These are phyloP conservation scores for Drosera spatulata DNA, from an alignment of 179 eudicot genomes.

Conservation along the genomic window DNA sequence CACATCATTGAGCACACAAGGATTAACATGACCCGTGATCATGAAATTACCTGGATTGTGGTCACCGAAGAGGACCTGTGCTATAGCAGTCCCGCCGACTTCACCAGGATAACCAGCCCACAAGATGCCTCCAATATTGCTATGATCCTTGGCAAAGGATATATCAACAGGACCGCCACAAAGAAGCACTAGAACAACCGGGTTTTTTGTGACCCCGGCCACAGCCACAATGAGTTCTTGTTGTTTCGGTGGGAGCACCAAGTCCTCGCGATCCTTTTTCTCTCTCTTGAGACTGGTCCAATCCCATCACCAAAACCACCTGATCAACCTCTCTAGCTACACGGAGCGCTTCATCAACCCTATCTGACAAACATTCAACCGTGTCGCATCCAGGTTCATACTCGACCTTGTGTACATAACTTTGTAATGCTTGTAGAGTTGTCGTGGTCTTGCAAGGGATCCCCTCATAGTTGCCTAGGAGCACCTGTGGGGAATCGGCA, in stretches of 20 bases:
- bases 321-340: slow-evolving; percentile 70
- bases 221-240: slow-evolving; percentile 35
- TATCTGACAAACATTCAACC: slow-evolving; percentile 48
- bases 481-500: slow-evolving; percentile 72
- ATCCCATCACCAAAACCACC: slow-evolving; percentile 66
- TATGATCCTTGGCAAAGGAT: slow-evolving; percentile 40
- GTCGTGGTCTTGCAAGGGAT: slow-evolving; percentile 69
- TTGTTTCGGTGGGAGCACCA: slow-evolving; percentile 51
- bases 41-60: slow-evolving; percentile 33
- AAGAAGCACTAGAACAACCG: slow-evolving; percentile 42
- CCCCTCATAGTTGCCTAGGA: slow-evolving; percentile 97
- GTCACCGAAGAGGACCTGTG: slow-evolving; percentile 51
- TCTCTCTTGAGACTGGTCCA: slow-evolving; percentile 62
- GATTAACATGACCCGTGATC: too few species aligned
- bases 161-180: slow-evolving; percentile 57
- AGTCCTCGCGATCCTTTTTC: slow-evolving; percentile 31
- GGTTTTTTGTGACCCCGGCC: slow-evolving; percentile 41
- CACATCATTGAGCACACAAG: too few species aligned
- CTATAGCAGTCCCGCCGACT: slow-evolving; percentile 68
- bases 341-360: slow-evolving; percentile 46
- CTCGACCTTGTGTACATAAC: slow-evolving; percentile 29
- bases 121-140: slow-evolving; percentile 43
- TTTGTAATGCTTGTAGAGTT: slow-evolving; percentile 62
- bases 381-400: slow-evolving; percentile 25
- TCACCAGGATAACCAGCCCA: slow-evolving; percentile 83